Evolutionary conservation across 768 basidiomycete genomes (phyloP), one percentile per base, ranked within the genome.

Genomic region (Lyophyllum semitale): DNA sequence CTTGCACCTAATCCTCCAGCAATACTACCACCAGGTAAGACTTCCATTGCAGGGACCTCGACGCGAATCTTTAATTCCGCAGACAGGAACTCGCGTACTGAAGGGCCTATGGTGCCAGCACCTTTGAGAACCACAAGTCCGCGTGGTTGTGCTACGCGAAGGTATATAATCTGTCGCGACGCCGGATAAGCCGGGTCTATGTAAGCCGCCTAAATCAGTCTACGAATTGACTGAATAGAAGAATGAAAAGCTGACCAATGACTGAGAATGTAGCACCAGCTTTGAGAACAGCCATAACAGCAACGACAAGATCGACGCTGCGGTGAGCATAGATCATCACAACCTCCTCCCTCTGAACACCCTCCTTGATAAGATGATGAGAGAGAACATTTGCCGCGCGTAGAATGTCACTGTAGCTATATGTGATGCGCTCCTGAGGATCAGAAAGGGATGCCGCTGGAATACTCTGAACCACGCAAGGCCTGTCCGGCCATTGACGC

Each of bases 261-360:
- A 99, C 97, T 43, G 92, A 95, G 75, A 99, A 98, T 3, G 92
- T 95, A 0, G 92, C 96, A 25, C 97, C 97, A 3, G 91, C 93
- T 73, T 98, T 98, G 59, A 98, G 80, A 32, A 95, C 87, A 22
- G 93, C 97, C 89, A 99, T 92, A 8, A 98, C 94, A 5, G 96
- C 95, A 3, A 98, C 91, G 2, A 97, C 92, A 49, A 99, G 87
- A 69, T 99, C 96, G 44, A 98, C 95, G 61, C 92, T 93, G 30
- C 97, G 84, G 65, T 97, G 88, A 2, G 96, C 96, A 66, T 98
- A 99, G 18, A 99, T 89, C 88, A 96, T 98, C 50, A 98, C 94
- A 18, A 98, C 94, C 59, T 99, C 97, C 65, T 95, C 96, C 30
- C 93, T 79, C 70, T 95, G 81, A 4, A 99, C 75, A 6, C 97